Base-by-base conservation (phyloP, 2,329 filamentous ascomycete species). In the Nigrospora sphaerica region DNA sequence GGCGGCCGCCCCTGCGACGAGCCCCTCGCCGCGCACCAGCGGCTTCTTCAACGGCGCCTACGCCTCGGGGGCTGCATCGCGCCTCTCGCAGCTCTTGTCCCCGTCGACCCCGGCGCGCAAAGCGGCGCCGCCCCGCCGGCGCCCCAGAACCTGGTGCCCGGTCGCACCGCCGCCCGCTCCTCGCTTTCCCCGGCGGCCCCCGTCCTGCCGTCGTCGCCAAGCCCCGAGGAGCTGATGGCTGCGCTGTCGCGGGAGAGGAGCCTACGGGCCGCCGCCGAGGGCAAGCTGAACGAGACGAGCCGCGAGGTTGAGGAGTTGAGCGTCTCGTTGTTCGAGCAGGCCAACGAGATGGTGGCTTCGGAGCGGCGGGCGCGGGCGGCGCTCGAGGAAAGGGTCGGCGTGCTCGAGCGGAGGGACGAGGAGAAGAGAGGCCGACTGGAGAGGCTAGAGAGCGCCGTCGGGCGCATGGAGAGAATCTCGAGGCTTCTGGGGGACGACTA, bases 331-430 rank as follows among this genome's bases (percentile, higher is more conserved):
- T 93, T 93, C 62, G 82, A 87, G 67, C 83, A 91, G 69, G 88
- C 88, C 44, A 93, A 93, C 62, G 82, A 90, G 67, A 93, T 93
- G 88, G 88, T 93, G 17, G 86, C 88, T 2, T 73, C 77, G 16
- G 88, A 93, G 71, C 72, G 88, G 38, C 76, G 80, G 47, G 85
- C 84, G 32, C 71, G 86, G 48, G 85, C 85, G 6, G 78, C 75
- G 58, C 72, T 93, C 19, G 85, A 90, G 67, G 81, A 85, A 61
- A 70, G 85, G 35, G 76, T 93, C 9, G 76, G 72, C 48, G 72
- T 82, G 57, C 66, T 93, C 18, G 86, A 91, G 67, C 69, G 73
- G 56, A 71, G 86, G 49, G 88, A 92, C 49, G 66, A 62, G 41
- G 86, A 90, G 54, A 88, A 89, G 72, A 73, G 75, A 56, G 73